A percentile compares a stretch with the other conserved stretches of the same genome.
phyloP scores from a whole-genome alignment of 2,329 filamentous ascomycete species.

The Macrophomina pseudophaseolina region DNA sequence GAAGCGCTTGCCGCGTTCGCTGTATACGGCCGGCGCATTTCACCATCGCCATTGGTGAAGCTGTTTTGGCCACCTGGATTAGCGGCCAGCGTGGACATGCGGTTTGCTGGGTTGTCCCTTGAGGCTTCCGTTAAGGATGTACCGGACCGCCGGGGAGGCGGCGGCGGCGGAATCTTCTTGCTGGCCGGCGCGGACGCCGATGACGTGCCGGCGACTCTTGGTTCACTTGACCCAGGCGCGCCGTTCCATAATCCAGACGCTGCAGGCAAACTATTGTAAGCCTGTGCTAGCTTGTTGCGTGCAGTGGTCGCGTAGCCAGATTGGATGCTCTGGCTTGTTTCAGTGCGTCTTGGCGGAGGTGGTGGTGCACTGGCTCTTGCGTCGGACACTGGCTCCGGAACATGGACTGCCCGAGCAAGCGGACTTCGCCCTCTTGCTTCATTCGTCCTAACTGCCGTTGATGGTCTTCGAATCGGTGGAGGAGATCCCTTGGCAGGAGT shows the following conservation, averaged over 20 bases:
- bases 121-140: constrained; percentile 12
- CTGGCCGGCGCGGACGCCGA: constrained; percentile 27
- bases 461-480: constrained; percentile 40
- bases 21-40: constrained; percentile 18
- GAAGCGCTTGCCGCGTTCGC: constrained; percentile 19
- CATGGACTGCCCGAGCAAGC: constrained; percentile 35
- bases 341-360: constrained; percentile 37
- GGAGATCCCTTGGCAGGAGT: constrained; percentile 29
- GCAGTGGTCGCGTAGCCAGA: constrained; percentile 44
- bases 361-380: constrained; percentile 40
- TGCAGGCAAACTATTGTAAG: constrained; percentile 47
- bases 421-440: constrained; percentile 30
- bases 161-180: constrained; percentile 28
- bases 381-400: constrained; percentile 30
- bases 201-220: constrained; percentile 21
- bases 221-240: constrained; percentile 17
- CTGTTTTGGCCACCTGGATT: background rate
- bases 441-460: constrained; percentile 21
- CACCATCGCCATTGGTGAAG: background rate
- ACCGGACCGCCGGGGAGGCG: constrained; percentile 24
- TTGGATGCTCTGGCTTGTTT: constrained; percentile 29
- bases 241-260: constrained; percentile 34
- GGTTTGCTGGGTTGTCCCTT: background rate
- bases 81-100: background rate
- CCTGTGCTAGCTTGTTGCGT: constrained; percentile 45